Base-by-base conservation (phyloP, 2,329 filamentous ascomycete genomes). In the Cercospora sojina region DNA sequence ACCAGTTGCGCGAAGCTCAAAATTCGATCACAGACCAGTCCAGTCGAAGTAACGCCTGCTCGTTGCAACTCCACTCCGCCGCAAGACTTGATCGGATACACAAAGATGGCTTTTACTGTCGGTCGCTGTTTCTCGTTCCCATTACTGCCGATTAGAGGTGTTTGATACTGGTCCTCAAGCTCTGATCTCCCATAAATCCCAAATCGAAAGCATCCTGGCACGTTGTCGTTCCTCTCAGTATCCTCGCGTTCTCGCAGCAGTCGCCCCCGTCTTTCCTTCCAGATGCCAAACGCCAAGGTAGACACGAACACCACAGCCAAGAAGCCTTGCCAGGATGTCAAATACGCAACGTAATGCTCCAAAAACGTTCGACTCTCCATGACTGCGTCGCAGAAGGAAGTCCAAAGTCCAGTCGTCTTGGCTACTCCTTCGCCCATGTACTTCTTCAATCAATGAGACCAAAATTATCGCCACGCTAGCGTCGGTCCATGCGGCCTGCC, bases 1-100 rank as follows among this genome's bases (percentile, higher is more conserved):
- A 81, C 76, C 47, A 83, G 77, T 77, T 93, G 90, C 1, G 91
- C 92, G 76, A 97, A 91, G 57, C 88, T 76, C 67, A 77, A 79
- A 3, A 72, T 75, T 66, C 82, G 77, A 67, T 84, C 82, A 65
- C 82, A 79, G 18, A 78, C 73, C 59, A 83, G 79, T 63, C 82
- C 82, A 72, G 80, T 72, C 60, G 75, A 75, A 3, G 80, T 82
- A 20, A 80, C 77, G 43, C 78, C 71, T 10, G 80, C 77, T 38
- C 74, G 73, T 1, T 76, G 72, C 25, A 81, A 71, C 23, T 79
- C 76, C 3, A 79, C 75, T 3, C 74, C 76, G n/a, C 80, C 77
- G 16, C 83, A 75, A 16, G 80, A 80, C 72, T 84, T 83, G 75
- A 84, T 81, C 1, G 82, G 82, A 63, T 84, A 84, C 1, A 79